Evolutionary conservation across 2,329 filamentous ascomycete species (phyloP).

Genomic region (Diaporthe aspalathi): DNA sequence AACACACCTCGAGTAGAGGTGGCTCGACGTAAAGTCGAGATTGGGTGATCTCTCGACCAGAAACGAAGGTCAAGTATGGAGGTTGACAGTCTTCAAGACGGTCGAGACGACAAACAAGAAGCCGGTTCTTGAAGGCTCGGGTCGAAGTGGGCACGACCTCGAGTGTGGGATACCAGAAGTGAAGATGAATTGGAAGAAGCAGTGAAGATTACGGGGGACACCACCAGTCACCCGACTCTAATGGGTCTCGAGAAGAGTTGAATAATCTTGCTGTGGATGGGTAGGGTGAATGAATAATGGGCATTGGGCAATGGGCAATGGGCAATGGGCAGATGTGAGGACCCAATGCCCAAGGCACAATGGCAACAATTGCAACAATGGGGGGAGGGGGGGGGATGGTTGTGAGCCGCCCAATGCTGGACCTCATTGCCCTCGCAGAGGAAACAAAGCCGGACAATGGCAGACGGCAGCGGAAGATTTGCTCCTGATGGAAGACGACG

Average conservation of each 20-base stretch:
- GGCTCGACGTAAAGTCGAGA: background rate
- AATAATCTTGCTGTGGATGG: background rate
- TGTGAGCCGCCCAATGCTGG: background rate
- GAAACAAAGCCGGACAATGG: background rate
- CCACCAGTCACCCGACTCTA: background rate
- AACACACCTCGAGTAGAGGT: background rate
- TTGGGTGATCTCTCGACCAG: background rate
- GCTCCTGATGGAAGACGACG: background rate
- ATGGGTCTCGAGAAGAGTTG: background rate
- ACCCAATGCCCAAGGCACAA: background rate
- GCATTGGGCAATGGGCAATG: too few species aligned
- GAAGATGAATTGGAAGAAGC: background rate
- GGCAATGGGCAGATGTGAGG: background rate
- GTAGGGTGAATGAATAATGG: too few species aligned
- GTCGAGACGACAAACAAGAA: slow-evolving; percentile 8
- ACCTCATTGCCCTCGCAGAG: background rate
- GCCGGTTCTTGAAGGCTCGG: background rate
- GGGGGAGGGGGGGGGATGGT: too few species aligned
- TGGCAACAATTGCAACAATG: background rate
- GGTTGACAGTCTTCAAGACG: background rate
- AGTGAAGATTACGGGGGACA: background rate
- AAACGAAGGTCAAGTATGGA: background rate
- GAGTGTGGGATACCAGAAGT: background rate
- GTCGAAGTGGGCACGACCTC: background rate
- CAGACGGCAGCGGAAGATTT: background rate